phyloP scores from a whole-genome alignment of 2,329 filamentous ascomycete species.

The Nigrospora sphaerica region DNA sequence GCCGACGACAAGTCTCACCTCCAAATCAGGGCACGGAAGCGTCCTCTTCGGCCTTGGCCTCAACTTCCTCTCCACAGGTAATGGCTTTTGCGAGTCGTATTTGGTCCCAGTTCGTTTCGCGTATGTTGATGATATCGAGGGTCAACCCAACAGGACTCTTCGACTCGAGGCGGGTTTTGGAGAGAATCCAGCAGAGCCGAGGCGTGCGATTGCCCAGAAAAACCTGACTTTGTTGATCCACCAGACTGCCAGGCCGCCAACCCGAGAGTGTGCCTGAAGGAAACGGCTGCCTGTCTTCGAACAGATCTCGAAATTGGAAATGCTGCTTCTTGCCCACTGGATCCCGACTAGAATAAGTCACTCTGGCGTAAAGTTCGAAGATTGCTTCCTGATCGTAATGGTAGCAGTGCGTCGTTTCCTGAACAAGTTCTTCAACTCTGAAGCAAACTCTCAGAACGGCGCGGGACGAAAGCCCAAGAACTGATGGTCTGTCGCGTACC shows the following conservation, averaged over 20 bases:
- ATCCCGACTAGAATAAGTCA: constrained; percentile 51
- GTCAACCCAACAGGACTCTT: constrained; percentile 15
- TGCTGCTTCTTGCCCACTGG: constrained; percentile 42
- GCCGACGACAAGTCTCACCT: too few species aligned
- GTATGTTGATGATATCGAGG: constrained; percentile 16
- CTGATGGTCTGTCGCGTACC: constrained; percentile 42
- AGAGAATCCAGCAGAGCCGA: constrained; percentile 19
- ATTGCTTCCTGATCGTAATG: constrained; percentile 29
- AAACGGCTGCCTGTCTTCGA: constrained; percentile 49
- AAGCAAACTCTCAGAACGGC: constrained; percentile 53
- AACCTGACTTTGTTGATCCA: constrained; percentile 16
- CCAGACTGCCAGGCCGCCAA: constrained; percentile 17
- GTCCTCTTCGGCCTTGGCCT: neutral
- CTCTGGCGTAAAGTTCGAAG: constrained; percentile 58
- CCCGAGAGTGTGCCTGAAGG: constrained; percentile 16
- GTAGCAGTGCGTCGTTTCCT: constrained; percentile 29
- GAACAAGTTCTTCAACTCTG: constrained; percentile 52
- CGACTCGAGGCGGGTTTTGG: constrained; percentile 15
- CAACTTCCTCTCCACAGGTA: constrained; percentile 6
- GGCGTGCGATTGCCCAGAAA: constrained; percentile 13
- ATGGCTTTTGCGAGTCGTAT: constrained; percentile 14
- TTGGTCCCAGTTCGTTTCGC: constrained; percentile 15
- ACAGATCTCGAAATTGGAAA: constrained; percentile 59
- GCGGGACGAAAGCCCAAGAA: constrained; percentile 42
- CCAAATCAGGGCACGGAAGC: neutral